Evolutionary conservation across 2,329 filamentous ascomycete genomes (phyloP), one percentile per base, ranked within the genome.

Genomic region (Eurotiales sp.): DNA sequence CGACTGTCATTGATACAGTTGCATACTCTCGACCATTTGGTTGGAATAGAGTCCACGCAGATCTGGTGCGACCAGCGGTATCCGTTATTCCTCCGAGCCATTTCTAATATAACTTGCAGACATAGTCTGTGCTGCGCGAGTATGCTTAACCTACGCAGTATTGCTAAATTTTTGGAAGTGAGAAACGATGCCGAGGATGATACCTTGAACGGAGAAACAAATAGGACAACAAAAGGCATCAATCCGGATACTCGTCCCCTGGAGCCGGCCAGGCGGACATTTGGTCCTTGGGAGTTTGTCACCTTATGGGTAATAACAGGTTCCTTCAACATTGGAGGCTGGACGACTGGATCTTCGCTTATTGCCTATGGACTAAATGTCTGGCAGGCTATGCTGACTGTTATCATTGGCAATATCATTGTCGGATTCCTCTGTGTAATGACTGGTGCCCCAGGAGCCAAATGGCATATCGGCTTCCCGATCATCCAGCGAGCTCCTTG

Each of bases 401-500:
- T 48, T 15, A 41, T 48, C 17, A 32, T 48, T 2, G 46, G 46
- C 34, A 48, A 48, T 12, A 23, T 48, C 27, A 32, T 48, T 21
- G 36, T 48, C 36, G 46, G 34, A 23, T 30, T 41, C 23, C 12
- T 48, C 22, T 40, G 34, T 15, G 46, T 48, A 8, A 29, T 40
- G 36, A 48, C 36, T 3, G 46, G 46, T 23, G 36, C 36, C 1
- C 34, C 34, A 11, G 46, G 46, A 4, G 46, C 36, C 22, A 41
- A 41, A 41, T 48, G 46, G 36, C 46, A 48, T 23, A 48, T 48
- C 14, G 36, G 46, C 4, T 48, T 48, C 4, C 46, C 46, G 2
- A 40, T 48, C 36, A 41, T 40, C 12, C 34, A 40, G 25, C 17
- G 46, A 40, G 46, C 34, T 22, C 23, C 34, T 4, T 48, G 46